Evolutionary conservation across 2,329 filamentous ascomycete genomes (phyloP).

Genomic region (Penicillium olsonii): DNA sequence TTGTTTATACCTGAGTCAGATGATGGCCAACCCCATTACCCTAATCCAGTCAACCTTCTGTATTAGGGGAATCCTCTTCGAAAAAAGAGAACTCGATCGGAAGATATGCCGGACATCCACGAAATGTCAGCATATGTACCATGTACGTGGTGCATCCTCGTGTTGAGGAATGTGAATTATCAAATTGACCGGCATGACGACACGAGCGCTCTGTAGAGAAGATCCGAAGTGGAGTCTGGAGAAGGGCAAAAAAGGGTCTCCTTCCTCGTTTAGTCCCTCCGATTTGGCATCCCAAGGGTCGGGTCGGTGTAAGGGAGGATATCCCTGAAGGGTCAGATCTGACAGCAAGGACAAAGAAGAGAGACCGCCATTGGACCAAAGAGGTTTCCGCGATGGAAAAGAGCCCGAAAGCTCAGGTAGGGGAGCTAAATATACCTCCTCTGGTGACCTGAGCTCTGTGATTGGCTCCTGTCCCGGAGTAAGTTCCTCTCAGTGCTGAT

Average conservation of each 20-base stretch:
- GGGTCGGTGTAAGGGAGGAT: constrained; percentile 5
- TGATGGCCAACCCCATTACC: constrained; percentile 1
- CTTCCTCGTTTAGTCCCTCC: background rate
- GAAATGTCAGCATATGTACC: background rate
- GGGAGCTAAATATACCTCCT: constrained; percentile 6
- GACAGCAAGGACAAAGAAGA: background rate
- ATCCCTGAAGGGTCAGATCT: constrained; percentile 1
- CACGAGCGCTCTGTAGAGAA: constrained; percentile 5
- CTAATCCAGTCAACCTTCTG: background rate
- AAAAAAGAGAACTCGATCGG: no score
- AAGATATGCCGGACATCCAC: background rate
- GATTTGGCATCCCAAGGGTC: constrained; percentile 6
- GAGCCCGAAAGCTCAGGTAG: background rate
- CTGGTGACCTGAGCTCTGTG: background rate
- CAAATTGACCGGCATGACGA: constrained; percentile 10
- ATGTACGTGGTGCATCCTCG: constrained; percentile 8
- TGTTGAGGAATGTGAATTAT: constrained; percentile 7
- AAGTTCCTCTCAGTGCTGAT: constrained; percentile 8
- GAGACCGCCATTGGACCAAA: background rate
- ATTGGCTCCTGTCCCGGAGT: constrained; percentile 5
- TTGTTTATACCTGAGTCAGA: background rate
- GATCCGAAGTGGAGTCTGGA: constrained; percentile 12
- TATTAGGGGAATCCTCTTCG: background rate
- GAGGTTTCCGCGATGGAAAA: background rate
- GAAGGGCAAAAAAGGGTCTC: constrained; percentile 3